Base-by-base conservation (phyloP, 495 filamentous ascomycete species). In the Hypoxylon cercidicola region DNA sequence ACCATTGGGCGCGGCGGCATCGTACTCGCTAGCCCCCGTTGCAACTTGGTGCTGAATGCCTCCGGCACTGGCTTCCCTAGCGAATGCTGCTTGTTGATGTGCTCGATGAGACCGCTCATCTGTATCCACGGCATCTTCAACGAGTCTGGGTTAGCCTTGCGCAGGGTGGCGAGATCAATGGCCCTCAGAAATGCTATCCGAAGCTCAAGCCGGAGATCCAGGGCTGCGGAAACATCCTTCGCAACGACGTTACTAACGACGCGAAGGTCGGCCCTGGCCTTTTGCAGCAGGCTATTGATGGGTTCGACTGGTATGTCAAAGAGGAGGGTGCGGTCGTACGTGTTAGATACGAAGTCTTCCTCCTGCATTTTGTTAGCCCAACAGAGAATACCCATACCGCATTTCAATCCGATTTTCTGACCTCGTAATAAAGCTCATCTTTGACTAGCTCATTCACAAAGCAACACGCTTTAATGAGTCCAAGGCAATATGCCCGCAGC, bases 1-100 rank as follows among this genome's bases (percentile, higher is more conserved):
- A 97, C 90, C 65, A 97, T 93, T 6, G 94, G 92, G 21, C 94
- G 87, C 20, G 95, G 96, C 3, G 95, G 95, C 51, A 96, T 91
- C 4, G 91, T 97, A 68, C 92, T 97, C 7, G 95, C 92, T 4
- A 99, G 78, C 61, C 87, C 89, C 11, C 96, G 85, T 71, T 99
- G 95, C 10, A 98, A 84, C 74, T 96, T 97, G 30, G 87, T 84
- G 68, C 93, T 97, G 74, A 97, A 98, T 1, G 95, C 85, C 35
- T 88, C 87, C 11, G 87, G 81, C 2, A 95, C 88, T 1, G 85
- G 75, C 61, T 81, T 88, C 3, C 87, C 91, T n/a, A 93, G 69
- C 0, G 74, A 60, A 15, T 85, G 80, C 0, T 89, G 86, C 37
- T 83, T 76, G 48, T 81, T 75, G 60, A 95, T 77, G 18, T 73